Conservation (phyloP, 345 rosid genomes). For the Citrus unshiu region DNA sequence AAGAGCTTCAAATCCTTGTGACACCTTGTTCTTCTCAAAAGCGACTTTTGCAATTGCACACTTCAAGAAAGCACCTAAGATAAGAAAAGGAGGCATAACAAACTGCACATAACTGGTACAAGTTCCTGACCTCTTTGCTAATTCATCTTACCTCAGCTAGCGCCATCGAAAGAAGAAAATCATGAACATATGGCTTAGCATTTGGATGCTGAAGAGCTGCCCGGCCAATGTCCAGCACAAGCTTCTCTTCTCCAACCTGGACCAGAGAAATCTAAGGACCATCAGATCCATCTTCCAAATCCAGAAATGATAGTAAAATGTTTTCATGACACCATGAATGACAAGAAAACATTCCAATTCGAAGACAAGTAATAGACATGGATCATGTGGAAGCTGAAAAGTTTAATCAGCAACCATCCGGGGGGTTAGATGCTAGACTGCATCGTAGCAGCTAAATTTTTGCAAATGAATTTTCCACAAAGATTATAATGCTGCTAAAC, state of each 20-base stretch:
- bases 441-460: neutral
- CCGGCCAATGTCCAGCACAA: slow-evolving; percentile 74
- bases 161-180: slow-evolving; percentile 86
- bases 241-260: slow-evolving; percentile 86
- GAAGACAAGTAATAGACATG: neutral
- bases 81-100: slow-evolving; percentile 62
- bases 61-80: slow-evolving; percentile 78
- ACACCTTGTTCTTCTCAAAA: slow-evolving; percentile 81
- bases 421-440: neutral
- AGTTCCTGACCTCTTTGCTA: slow-evolving; percentile 26
- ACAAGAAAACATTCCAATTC: neutral
- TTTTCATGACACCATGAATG: neutral
- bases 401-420: neutral
- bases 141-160: slow-evolving; percentile 83
- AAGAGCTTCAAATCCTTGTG: slow-evolving; percentile 97
- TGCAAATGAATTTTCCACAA: neutral
- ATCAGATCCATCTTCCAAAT: slow-evolving; percentile 13
- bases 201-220: slow-evolving; percentile 75
- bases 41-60: slow-evolving; percentile 86
- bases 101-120: slow-evolving; percentile 32
- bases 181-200: slow-evolving; percentile 79
- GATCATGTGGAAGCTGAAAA: slow-evolving; percentile 3
- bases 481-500: neutral
- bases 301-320: neutral
- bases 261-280: slow-evolving; percentile 18